A percentile compares a stretch with the other conserved stretches of the same genome.
These are phyloP conservation scores for Aphanomyces cochlioides DNA, from an alignment of 352 stramenopile species.

Conservation along the genomic window DNA sequence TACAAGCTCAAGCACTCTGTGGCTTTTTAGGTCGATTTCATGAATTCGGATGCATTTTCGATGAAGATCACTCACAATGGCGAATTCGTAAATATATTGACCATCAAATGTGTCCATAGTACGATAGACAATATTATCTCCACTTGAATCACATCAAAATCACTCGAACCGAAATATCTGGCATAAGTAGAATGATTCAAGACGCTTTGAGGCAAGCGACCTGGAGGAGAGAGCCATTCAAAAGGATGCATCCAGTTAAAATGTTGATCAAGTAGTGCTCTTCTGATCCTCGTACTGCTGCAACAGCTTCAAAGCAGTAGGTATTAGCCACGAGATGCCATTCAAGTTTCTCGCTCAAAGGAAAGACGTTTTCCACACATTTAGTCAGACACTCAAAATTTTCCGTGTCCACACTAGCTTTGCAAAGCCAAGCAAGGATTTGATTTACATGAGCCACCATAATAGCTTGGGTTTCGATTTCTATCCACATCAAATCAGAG, in stretches of 20 bases:
- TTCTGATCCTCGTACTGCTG: not conserved
- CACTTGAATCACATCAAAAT: conserved; percentile 7
- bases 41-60: not conserved
- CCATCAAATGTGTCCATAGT: not conserved
- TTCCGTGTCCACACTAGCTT: not conserved
- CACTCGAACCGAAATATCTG: not conserved
- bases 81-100: not conserved
- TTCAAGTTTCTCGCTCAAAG: not conserved
- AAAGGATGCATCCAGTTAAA: not conserved
- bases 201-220: not conserved
- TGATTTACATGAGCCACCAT: not conserved
- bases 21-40: not conserved
- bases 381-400: not conserved
- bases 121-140: not conserved
- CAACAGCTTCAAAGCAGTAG: not conserved
- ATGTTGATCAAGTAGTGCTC: conserved; percentile 14
- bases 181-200: not conserved
- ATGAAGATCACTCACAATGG: not conserved
- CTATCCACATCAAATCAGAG: not conserved
- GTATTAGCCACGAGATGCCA: not conserved
- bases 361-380: not conserved
- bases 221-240: conserved; percentile 6
- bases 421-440: not conserved
- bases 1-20: not conserved
- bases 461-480: not conserved